phyloP scores from a whole-genome alignment of 2,329 filamentous ascomycete genomes.

The Thelonectria olida region DNA sequence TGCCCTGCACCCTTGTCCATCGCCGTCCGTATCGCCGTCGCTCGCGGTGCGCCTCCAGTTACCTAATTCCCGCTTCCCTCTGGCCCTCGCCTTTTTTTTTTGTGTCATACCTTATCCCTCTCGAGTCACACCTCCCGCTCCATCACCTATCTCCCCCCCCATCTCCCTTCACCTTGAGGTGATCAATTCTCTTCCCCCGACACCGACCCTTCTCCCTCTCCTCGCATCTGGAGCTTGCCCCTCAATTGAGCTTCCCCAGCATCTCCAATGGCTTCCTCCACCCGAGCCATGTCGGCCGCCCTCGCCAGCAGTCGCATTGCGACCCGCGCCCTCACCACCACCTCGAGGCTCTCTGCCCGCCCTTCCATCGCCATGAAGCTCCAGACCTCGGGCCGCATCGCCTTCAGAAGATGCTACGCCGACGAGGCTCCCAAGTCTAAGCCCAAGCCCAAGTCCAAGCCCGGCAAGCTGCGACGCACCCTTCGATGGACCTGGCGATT shows the following conservation, averaged over 20 bases:
- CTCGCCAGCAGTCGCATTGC: slow-evolving; percentile 44
- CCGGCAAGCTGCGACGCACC: slow-evolving; percentile 70
- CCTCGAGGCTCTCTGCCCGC: slow-evolving; percentile 40
- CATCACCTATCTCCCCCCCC: slow-evolving; percentile 15
- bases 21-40: slow-evolving; percentile 29
- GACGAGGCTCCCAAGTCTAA: slow-evolving; percentile 59
- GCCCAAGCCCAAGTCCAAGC: slow-evolving; percentile 58
- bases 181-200: slow-evolving; percentile 1
- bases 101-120: slow-evolving; percentile 8
- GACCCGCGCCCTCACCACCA: slow-evolving; percentile 46
- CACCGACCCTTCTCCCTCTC: slow-evolving; percentile 17
- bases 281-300: slow-evolving; percentile 53
- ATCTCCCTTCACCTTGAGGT: background rate
- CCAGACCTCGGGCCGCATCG: slow-evolving; percentile 48
- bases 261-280: slow-evolving; percentile 56
- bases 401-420: slow-evolving; percentile 59
- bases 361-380: slow-evolving; percentile 48
- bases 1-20: slow-evolving; percentile 11
- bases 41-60: slow-evolving; percentile 31
- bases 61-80: slow-evolving; percentile 32
- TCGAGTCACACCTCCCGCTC: slow-evolving; percentile 1
- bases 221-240: slow-evolving; percentile 6
- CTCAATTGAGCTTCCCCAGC: slow-evolving; percentile 38
- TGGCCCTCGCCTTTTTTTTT: background rate
- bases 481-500: slow-evolving; percentile 86